Percentiles rank a stretch among this genome's conserved stretches.
Conservation (phyloP, 169 alveolate genomes). For the Toxoplasma gondii region DNA sequence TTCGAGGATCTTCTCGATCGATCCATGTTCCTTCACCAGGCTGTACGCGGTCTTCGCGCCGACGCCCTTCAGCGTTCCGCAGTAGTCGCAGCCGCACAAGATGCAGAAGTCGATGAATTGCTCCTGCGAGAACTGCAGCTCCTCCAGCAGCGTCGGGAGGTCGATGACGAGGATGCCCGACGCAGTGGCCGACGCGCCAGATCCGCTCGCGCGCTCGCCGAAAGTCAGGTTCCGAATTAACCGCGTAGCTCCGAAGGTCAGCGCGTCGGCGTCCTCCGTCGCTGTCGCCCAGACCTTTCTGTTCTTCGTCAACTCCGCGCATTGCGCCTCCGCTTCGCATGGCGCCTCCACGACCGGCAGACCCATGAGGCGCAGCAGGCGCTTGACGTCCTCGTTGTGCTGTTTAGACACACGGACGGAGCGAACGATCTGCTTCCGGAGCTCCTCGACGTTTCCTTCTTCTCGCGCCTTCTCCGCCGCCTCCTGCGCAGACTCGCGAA, state of each 20-base stretch:
- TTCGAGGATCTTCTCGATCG: conserved; percentile 88
- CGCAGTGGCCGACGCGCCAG: conserved; percentile 23
- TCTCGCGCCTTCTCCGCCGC: conserved; percentile 86
- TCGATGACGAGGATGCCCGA: conserved; percentile 76
- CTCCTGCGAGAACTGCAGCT: conserved; percentile 86
- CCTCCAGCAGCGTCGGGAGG: conserved; percentile 79
- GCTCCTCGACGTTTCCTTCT: conserved; percentile 93
- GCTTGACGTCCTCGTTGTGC: conserved; percentile 93
- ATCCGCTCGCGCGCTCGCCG: not conserved
- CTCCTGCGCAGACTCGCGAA: conserved; percentile 90
- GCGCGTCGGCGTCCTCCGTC: conserved; percentile 98
- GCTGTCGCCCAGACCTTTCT: conserved; percentile 94
- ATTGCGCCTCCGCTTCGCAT: conserved; percentile 97
- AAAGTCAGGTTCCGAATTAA: conserved; percentile 73
- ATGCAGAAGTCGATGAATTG: conserved; percentile 97
- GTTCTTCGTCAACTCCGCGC: conserved; percentile 93
- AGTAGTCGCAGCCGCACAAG: conserved; percentile 98
- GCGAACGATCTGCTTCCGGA: conserved; percentile 91
- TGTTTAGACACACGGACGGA: conserved; percentile 92
- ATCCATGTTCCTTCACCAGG: conserved; percentile 86
- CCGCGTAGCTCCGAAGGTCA: conserved; percentile 92
- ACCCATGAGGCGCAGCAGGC: conserved; percentile 90
- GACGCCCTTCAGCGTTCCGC: conserved; percentile 93
- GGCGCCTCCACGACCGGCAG: conserved; percentile 95
- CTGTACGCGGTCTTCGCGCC: conserved; percentile 96